Base-by-base conservation (phyloP, 495 filamentous ascomycete genomes). In the Penicillium fimorum region DNA sequence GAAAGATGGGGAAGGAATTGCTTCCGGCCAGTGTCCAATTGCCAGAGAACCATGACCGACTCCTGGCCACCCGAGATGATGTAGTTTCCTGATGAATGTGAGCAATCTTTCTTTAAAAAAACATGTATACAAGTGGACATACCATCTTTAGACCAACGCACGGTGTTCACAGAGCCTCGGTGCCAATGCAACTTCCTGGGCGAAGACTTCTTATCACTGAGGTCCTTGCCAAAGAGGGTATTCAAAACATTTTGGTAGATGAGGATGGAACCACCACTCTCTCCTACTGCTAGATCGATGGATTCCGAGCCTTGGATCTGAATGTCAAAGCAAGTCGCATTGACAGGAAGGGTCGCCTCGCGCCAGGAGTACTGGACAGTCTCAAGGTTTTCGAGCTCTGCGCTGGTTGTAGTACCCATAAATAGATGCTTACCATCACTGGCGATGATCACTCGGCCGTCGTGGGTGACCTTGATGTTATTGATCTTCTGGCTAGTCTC, bases 111-210 rank as follows among this genome's bases (percentile, higher is more conserved):
- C 15, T 35, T 1, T 10, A 33, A 17, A n/a, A 41, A 38, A 38
- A 51, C 18, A 4, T 41, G 55, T 15, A 52, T 40, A 24, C 9
- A 29, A 56, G 30, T 47, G 38, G 50, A 69, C 84, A 62, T 82
- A 94, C 94, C 95, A 79, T 97, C 93, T 62, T 74, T 77, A 22
- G 93, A 95, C 87, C 89, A 97, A 67, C 91, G 92, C 40, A 96
- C 78, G 9, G 88, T 80, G 61, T 82, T 83, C 3, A 96, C 92
- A 25, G 84, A 81, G 53, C 85, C 84, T 63, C 95, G 82, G 70
- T 99, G 94, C 94, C 94, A 99, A 66, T 97, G 95, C 25, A 93
- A 73, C 25, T 72, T 70, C n/a, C 75, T 70, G n/a, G 71, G 73
- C 24, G 62, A 51, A 49, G 54, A 58, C 53, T 59, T 74, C 62